Evolutionary conservation across 192 early-diverging fungal genomes (phyloP).

Genomic region (Umbelopsis ramanniana): DNA sequence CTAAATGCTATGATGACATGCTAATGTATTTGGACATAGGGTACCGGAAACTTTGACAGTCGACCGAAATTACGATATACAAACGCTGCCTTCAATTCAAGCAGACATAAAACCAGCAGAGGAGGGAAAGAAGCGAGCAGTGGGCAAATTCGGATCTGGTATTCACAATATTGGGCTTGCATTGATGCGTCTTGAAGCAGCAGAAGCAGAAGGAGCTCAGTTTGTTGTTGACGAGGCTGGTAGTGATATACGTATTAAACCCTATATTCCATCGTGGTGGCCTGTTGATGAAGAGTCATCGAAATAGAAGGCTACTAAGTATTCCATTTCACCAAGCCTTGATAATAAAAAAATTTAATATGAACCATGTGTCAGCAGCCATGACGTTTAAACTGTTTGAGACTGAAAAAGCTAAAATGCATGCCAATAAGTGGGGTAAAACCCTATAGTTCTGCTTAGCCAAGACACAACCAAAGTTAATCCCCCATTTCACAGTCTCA

Average conservation of each 20-base stretch:
- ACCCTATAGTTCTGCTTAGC: too few species aligned
- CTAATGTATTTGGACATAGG: slow-evolving; percentile 28
- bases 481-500: not conserved
- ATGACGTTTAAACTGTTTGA: too few species aligned
- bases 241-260: slow-evolving; percentile 12
- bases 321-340: too few species aligned
- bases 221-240: slow-evolving; percentile 15
- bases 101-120: slow-evolving; percentile 39
- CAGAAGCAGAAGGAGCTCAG: slow-evolving; percentile 31
- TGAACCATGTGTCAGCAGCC: too few species aligned
- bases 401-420: too few species aligned
- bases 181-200: slow-evolving; percentile 83
- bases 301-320: not conserved
- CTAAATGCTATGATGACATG: slow-evolving; percentile 8
- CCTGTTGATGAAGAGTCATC: slow-evolving; percentile 18
- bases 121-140: slow-evolving; percentile 49
- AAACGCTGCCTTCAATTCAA: slow-evolving; percentile 28
- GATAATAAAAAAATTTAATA: too few species aligned
- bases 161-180: slow-evolving; percentile 86
- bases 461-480: too few species aligned
- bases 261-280: slow-evolving; percentile 11
- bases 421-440: too few species aligned
- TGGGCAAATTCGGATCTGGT: slow-evolving; percentile 68
- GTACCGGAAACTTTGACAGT: slow-evolving; percentile 38
- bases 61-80: slow-evolving; percentile 6